phyloP scores from a whole-genome alignment of 2,329 filamentous ascomycete genomes.

The Dothistroma septosporum region DNA sequence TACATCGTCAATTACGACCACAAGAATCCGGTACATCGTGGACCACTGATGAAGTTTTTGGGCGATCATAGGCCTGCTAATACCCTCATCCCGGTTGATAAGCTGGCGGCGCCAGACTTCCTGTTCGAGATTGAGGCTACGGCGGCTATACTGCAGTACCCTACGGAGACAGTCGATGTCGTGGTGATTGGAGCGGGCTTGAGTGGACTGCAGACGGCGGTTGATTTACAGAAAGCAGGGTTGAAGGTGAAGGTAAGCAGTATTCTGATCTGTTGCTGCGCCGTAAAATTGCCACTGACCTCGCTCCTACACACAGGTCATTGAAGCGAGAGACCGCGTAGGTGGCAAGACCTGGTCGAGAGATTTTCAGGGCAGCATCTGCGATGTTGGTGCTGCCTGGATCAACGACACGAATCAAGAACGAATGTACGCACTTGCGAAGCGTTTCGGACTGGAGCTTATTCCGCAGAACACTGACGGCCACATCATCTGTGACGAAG shows the following conservation, averaged over 20 bases:
- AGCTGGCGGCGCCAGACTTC: conserved; percentile 26
- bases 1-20: conserved; percentile 29
- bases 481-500: conserved; percentile 41
- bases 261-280: not conserved
- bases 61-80: conserved; percentile 25
- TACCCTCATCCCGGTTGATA: conserved; percentile 25
- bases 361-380: conserved; percentile 31
- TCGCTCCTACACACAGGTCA: conserved; percentile 6
- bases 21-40: conserved; percentile 20
- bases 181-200: conserved; percentile 34
- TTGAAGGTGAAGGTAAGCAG: conserved; percentile 19
- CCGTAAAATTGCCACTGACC: not conserved
- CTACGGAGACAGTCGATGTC: conserved; percentile 26
- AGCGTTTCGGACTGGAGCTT: conserved; percentile 42
- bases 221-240: conserved; percentile 28
- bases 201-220: conserved; percentile 31
- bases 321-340: conserved; percentile 35
- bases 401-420: conserved; percentile 55
- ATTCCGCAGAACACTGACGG: conserved; percentile 49
- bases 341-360: conserved; percentile 47
- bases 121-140: conserved; percentile 29
- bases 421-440: conserved; percentile 42
- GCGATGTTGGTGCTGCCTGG: conserved; percentile 58
- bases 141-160: conserved; percentile 20
- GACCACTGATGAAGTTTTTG: conserved; percentile 23